Evolutionary conservation across 768 basidiomycete species (phyloP).

Genomic region (Harrya chromipes): DNA sequence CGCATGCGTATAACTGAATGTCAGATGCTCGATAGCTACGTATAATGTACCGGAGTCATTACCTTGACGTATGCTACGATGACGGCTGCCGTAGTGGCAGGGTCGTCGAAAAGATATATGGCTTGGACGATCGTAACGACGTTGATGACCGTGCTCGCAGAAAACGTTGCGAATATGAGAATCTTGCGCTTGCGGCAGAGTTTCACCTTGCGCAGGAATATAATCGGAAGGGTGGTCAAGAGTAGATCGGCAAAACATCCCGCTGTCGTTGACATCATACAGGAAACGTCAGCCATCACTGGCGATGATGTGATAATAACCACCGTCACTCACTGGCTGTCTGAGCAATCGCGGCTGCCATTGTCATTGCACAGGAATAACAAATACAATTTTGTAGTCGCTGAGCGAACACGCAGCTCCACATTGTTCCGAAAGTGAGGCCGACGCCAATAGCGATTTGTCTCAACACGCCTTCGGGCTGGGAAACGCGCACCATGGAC

Average conservation of each 20-base stretch:
- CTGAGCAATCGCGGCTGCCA: slow-evolving; percentile 6
- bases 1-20: too few species aligned
- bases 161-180: slow-evolving; percentile 10
- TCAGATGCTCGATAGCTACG: not conserved
- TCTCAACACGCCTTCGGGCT: slow-evolving; percentile 1
- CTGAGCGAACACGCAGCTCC: slow-evolving; percentile 4
- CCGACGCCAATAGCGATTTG: slow-evolving; percentile 3
- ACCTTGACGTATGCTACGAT: slow-evolving; percentile 16
- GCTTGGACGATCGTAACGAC: slow-evolving; percentile 12
- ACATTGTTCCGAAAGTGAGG: slow-evolving; percentile 13
- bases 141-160: slow-evolving; percentile 15
- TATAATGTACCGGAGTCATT: not conserved
- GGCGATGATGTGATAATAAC: not conserved
- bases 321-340: slow-evolving; percentile 7
- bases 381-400: slow-evolving; percentile 2
- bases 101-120: not conserved
- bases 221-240: slow-evolving; percentile 5
- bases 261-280: slow-evolving; percentile 1
- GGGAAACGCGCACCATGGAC: slow-evolving; percentile 14
- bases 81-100: not conserved
- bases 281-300: not conserved
- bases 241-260: slow-evolving; percentile 9
- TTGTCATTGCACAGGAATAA: not conserved
- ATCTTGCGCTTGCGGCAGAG: slow-evolving; percentile 3
- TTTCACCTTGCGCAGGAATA: slow-evolving; percentile 1